Percentiles rank a stretch among this genome's conserved stretches.
Conservation (phyloP, 1,139 yeast genomes). For the Suhomyces maxii region DNA sequence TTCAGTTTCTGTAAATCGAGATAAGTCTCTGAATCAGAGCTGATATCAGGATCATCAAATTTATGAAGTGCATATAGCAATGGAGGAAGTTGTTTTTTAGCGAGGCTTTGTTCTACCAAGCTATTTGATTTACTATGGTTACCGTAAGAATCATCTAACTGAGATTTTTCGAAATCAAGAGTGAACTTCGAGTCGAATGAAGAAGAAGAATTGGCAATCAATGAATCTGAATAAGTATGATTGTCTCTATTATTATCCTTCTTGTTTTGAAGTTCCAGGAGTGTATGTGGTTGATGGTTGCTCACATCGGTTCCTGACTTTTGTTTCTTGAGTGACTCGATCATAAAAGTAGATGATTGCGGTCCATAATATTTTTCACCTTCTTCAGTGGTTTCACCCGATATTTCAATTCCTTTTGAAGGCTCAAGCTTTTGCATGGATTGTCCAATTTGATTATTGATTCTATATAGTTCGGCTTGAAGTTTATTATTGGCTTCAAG, state of each 20-base stretch:
- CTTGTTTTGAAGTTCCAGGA: constrained; percentile 1
- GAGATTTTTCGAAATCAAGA: constrained; percentile 12
- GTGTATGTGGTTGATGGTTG: not conserved
- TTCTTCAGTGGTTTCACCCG: constrained; percentile 18
- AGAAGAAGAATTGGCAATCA: constrained; percentile 10
- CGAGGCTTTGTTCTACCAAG: constrained; percentile 28
- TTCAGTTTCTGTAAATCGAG: constrained; percentile 24
- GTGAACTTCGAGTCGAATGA: constrained; percentile 15
- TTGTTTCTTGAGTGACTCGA: constrained; percentile 30
- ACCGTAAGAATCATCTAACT: constrained; percentile 4
- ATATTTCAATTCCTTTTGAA: constrained; percentile 7
- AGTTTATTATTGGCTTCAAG: constrained; percentile 22
- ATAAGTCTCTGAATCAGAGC: constrained; percentile 22
- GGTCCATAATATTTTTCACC: constrained; percentile 53
- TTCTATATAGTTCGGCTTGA: constrained; percentile 12
- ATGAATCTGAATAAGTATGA: constrained; percentile 4
- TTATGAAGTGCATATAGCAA: constrained; percentile 18
- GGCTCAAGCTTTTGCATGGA: not conserved
- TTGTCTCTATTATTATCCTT: constrained; percentile 2
- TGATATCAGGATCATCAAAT: constrained; percentile 25
- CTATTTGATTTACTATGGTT: constrained; percentile 4
- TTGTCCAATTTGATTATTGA: not conserved
- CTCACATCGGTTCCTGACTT: constrained; percentile 3
- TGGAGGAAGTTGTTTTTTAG: constrained; percentile 31
- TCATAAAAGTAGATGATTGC: constrained; percentile 48